A percentile compares a stretch with the other conserved stretches of the same genome.
phyloP scores from a whole-genome alignment of 1,139 yeast genomes.

The Oligophagozyma castellii region DNA sequence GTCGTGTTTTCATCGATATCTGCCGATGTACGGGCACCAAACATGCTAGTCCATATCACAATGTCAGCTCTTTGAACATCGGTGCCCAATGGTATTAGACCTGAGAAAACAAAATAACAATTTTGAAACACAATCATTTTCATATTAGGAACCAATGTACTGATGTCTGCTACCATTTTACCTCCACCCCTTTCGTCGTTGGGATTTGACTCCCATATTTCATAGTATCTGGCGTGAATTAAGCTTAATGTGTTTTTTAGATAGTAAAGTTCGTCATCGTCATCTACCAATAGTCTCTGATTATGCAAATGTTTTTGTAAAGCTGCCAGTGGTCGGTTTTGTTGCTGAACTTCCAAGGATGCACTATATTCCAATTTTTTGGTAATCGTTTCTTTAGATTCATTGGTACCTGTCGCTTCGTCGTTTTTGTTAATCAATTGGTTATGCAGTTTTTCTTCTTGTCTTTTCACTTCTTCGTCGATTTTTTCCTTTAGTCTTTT shows the following conservation, averaged over 20 bases:
- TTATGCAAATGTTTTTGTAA: constrained; percentile 64
- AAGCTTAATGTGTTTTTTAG: constrained; percentile 49
- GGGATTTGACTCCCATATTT: constrained; percentile 25
- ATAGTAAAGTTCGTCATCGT: constrained; percentile 60
- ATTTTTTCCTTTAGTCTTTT: constrained; percentile 21
- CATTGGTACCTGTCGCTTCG: constrained; percentile 13
- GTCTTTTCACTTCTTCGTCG: constrained; percentile 25
- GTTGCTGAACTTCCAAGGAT: constrained; percentile 27
- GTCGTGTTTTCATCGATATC: constrained; percentile 69
- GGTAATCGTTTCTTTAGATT: constrained; percentile 28
- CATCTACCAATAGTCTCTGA: constrained; percentile 56
- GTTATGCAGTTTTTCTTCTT: constrained; percentile 18
- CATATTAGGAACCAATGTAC: constrained; percentile 56
- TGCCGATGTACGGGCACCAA: constrained; percentile 76
- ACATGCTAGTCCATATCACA: constrained; percentile 82
- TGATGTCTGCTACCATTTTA: constrained; percentile 38
- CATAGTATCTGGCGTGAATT: constrained; percentile 58
- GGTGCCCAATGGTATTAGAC: constrained; percentile 70
- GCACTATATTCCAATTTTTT: constrained; percentile 28
- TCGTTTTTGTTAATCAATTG: constrained; percentile 12
- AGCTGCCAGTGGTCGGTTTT: constrained; percentile 71
- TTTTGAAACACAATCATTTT: constrained; percentile 56
- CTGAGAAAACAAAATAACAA: constrained; percentile 66
- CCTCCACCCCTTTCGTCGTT: constrained; percentile 9
- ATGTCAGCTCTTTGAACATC: constrained; percentile 64